Conservation (phyloP, 495 filamentous ascomycete genomes). For the Aspergillus sparsus region DNA sequence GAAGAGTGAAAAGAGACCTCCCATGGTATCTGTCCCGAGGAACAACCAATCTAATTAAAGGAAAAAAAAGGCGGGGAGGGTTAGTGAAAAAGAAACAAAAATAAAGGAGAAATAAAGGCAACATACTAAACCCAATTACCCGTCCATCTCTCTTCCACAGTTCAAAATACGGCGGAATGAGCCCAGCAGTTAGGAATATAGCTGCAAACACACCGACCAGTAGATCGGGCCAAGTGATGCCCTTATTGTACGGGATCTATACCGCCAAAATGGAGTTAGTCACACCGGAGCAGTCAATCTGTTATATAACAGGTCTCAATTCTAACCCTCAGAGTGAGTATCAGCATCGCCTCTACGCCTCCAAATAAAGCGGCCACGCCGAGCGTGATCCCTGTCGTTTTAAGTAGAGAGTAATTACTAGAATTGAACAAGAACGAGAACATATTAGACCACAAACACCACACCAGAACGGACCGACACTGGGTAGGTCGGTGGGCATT, state of each 20-base stretch:
- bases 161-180: slow-evolving; percentile 72
- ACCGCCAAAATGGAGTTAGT: background rate
- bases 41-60: slow-evolving; percentile 56
- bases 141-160: slow-evolving; percentile 68
- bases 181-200: slow-evolving; percentile 58
- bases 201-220: slow-evolving; percentile 62
- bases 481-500: too few species aligned
- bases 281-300: too few species aligned
- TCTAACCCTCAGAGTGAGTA: slow-evolving; percentile 61
- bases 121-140: slow-evolving; percentile 68
- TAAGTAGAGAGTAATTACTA: slow-evolving; percentile 29
- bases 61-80: too few species aligned
- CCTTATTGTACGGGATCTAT: slow-evolving; percentile 55
- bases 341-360: slow-evolving; percentile 60
- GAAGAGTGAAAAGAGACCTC: slow-evolving; percentile 75
- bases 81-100: too few species aligned
- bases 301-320: background rate
- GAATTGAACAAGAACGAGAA: too few species aligned
- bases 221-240: slow-evolving; percentile 57
- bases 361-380: slow-evolving; percentile 51
- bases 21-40: slow-evolving; percentile 66
- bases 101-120: background rate
- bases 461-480: too few species aligned
- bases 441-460: too few species aligned
- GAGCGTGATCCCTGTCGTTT: slow-evolving; percentile 45